These are phyloP conservation scores for Heterobasidion annosum DNA, from an alignment of 1,284 basidiomycete genomes.

Conservation along the genomic window DNA sequence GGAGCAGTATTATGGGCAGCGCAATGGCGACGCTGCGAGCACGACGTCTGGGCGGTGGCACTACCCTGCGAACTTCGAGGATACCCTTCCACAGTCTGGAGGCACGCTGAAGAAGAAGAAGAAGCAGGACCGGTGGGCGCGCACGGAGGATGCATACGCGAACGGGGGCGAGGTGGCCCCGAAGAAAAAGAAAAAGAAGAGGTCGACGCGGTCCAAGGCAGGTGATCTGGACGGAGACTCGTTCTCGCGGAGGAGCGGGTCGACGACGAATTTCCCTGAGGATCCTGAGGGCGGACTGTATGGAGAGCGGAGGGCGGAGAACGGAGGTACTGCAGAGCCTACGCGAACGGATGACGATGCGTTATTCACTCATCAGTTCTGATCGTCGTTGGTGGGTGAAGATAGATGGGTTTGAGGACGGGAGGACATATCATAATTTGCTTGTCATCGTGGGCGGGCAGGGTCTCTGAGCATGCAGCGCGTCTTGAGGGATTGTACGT, in stretches of 20 bases:
- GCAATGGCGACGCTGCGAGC: conserved; percentile 27
- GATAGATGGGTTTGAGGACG: background rate
- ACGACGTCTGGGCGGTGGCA: conserved; percentile 49
- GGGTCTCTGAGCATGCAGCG: background rate
- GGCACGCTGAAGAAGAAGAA: conserved; percentile 49
- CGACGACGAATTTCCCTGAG: conserved; percentile 55
- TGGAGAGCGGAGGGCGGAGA: conserved; percentile 23
- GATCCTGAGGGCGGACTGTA: conserved; percentile 62
- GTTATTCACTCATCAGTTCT: conserved; percentile 42
- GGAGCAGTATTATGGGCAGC: conserved; percentile 57
- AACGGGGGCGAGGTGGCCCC: conserved; percentile 37
- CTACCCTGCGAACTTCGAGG: conserved; percentile 76
- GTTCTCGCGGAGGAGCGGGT: conserved; percentile 36
- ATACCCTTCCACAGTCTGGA: conserved; percentile 34
- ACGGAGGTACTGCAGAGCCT: conserved; percentile 11
- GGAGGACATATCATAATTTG: background rate
- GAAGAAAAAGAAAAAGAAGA: conserved; percentile 35
- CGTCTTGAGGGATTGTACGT: background rate
- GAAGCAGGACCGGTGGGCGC: conserved; percentile 78
- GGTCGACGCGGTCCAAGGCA: conserved; percentile 24
- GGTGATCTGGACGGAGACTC: conserved; percentile 24
- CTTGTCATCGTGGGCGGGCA: background rate
- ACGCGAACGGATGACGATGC: conserved; percentile 20
- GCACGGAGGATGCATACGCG: conserved; percentile 73
- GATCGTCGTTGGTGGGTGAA: conserved; percentile 4